Conservation (phyloP, 2,329 filamentous ascomycete genomes). For the Penicillium sclerotigenum region DNA sequence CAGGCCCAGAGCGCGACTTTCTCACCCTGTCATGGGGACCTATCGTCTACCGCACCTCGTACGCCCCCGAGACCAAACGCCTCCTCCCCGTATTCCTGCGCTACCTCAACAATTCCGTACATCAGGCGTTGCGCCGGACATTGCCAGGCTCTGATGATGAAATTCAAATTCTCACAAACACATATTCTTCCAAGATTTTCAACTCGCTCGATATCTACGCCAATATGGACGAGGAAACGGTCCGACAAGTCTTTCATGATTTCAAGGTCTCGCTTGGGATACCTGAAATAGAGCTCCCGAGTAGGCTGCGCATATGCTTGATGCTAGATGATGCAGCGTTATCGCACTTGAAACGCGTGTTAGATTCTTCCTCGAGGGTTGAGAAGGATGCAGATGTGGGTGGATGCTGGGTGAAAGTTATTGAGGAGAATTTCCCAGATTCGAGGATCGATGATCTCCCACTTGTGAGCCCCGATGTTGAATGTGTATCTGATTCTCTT, state of each 20-base stretch:
- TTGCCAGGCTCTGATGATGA: conserved; percentile 24
- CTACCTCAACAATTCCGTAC: conserved; percentile 59
- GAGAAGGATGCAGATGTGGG: conserved; percentile 13
- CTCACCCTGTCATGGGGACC: conserved; percentile 31
- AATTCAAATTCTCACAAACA: conserved; percentile 14
- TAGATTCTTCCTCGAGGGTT: conserved; percentile 13
- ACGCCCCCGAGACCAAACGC: conserved; percentile 24
- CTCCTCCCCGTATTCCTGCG: conserved; percentile 55
- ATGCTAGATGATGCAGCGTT: conserved; percentile 29
- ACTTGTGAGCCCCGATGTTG: background rate
- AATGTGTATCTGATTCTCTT: background rate
- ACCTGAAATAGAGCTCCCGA: conserved; percentile 27
- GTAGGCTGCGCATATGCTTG: conserved; percentile 26
- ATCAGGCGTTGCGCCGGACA: conserved; percentile 15
- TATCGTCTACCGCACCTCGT: conserved; percentile 29
- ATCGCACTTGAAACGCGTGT: conserved; percentile 13
- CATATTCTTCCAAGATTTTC: conserved; percentile 30
- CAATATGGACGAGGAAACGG: conserved; percentile 13
- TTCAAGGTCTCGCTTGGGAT: conserved; percentile 29
- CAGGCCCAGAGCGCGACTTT: conserved; percentile 28
- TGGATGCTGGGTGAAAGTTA: conserved; percentile 25
- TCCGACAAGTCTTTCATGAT: conserved; percentile 28
- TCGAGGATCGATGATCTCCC: conserved; percentile 14
- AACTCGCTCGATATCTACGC: conserved; percentile 15
- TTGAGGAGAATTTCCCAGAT: conserved; percentile 33